phyloP scores from a whole-genome alignment of 169 alveolate genomes.

The Plasmodium ovale region DNA sequence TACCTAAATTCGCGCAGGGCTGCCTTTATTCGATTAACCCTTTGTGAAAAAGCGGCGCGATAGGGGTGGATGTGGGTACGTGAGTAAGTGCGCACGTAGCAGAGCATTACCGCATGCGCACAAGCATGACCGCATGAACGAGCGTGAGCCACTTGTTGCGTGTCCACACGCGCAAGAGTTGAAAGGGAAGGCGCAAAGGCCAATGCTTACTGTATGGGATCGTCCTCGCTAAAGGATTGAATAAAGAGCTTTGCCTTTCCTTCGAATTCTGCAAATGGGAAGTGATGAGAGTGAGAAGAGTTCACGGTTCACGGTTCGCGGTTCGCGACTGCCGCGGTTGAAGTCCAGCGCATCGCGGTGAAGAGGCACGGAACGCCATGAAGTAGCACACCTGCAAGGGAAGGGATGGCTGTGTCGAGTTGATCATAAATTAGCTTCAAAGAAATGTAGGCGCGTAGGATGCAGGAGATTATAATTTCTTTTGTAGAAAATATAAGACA shows the following conservation, averaged over 20 bases:
- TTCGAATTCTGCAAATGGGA: conserved; percentile 32
- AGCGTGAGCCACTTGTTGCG: too few relatives aligned
- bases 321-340: too few relatives aligned
- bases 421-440: conserved; percentile 12
- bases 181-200: not conserved
- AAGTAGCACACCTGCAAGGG: conserved; percentile 17
- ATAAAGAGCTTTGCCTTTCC: conserved; percentile 6
- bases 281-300: too few relatives aligned
- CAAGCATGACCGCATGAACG: too few relatives aligned
- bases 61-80: not conserved
- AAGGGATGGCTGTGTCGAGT: not conserved
- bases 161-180: too few relatives aligned
- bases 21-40: conserved; percentile 38
- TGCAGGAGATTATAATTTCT: conserved; percentile 41
- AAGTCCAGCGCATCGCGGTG: not conserved
- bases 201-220: conserved; percentile 37
- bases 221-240: conserved; percentile 11
- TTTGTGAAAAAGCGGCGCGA: conserved; percentile 2
- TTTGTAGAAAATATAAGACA: conserved; percentile 46
- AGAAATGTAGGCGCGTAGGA: conserved; percentile 26
- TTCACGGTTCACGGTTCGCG: too few relatives aligned
- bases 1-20: conserved; percentile 52
- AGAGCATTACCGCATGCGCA: too few relatives aligned
- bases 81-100: too few relatives aligned
- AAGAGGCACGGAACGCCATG: not conserved